These are phyloP conservation scores for Brasenia schreberi DNA, from an alignment of 164 flowering plant species.

Conservation along the genomic window DNA sequence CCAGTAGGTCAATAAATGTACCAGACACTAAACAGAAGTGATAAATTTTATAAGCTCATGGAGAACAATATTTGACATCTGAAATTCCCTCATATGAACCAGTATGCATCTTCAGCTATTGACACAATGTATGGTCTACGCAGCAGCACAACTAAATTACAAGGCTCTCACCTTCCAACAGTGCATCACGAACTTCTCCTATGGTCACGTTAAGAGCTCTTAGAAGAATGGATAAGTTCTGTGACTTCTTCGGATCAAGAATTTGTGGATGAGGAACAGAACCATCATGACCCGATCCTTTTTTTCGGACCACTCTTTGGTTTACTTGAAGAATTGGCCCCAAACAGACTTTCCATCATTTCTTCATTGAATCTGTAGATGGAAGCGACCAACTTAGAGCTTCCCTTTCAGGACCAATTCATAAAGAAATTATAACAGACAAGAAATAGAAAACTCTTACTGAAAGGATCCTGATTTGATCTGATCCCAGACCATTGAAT, in stretches of 20 bases:
- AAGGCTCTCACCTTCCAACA: constrained; percentile 48
- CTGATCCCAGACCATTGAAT: constrained; percentile 98
- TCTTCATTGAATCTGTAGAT: constrained; percentile 80
- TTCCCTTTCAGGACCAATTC: background rate
- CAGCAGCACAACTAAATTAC: no score
- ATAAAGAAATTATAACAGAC: background rate
- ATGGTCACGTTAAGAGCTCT: constrained; percentile 78
- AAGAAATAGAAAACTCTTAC: constrained; percentile 28
- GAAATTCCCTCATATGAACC: no score
- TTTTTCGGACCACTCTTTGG: constrained; percentile 42
- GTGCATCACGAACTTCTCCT: constrained; percentile 91
- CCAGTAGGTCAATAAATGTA: no score
- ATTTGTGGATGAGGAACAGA: constrained; percentile 39
- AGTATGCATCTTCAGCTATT: no score
- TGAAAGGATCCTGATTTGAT: constrained; percentile 88
- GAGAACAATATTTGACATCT: no score
- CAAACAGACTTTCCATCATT: constrained; percentile 84
- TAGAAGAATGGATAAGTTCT: constrained; percentile 71
- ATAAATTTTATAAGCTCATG: no score
- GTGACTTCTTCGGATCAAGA: constrained; percentile 74
- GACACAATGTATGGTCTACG: no score
- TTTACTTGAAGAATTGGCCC: constrained; percentile 43
- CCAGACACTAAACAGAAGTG: no score
- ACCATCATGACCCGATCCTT: constrained; percentile 36
- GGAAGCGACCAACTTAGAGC: background rate